Evolutionary conservation across 495 filamentous ascomycete species (phyloP).

Genomic region (Saxispiralis lemnorum): DNA sequence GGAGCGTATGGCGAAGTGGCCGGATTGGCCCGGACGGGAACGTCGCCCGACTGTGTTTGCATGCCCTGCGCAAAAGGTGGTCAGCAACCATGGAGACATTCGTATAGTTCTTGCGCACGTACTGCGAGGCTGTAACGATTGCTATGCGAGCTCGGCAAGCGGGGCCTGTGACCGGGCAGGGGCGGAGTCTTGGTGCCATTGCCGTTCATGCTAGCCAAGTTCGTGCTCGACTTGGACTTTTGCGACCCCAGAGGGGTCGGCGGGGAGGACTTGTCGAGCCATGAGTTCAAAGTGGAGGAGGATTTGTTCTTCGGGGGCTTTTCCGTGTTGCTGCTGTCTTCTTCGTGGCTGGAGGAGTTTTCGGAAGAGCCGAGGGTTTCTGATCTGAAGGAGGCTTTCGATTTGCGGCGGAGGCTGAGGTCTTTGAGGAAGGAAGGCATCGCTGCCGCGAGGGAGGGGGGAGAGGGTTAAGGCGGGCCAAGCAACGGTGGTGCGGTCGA

Average conservation of each 20-base stretch:
- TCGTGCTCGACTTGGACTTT: conserved; percentile 35
- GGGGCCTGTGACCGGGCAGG: conserved; percentile 14
- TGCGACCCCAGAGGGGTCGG: conserved; percentile 42
- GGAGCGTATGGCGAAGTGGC: conserved; percentile 63
- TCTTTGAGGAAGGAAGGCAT: conserved; percentile 55
- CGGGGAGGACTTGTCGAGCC: conserved; percentile 38
- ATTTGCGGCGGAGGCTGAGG: conserved; percentile 39
- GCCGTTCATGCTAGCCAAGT: conserved; percentile 32
- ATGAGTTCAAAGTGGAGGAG: conserved; percentile 45
- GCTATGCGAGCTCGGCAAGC: conserved; percentile 17
- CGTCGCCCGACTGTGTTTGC: conserved; percentile 35
- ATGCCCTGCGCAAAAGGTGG: conserved; percentile 16
- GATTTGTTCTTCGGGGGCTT: conserved; percentile 34
- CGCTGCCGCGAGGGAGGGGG: neutral
- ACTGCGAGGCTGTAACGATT: conserved; percentile 27
- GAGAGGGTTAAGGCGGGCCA: no score
- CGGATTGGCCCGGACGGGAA: conserved; percentile 28
- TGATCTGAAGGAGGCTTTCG: conserved; percentile 36
- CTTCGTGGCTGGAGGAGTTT: conserved; percentile 22
- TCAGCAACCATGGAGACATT: no score
- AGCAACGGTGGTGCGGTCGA: no score
- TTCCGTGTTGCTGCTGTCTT: conserved; percentile 12
- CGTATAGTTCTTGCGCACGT: no score
- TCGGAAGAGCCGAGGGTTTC: conserved; percentile 27
- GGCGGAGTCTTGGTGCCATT: conserved; percentile 29